Evolutionary conservation across 176 grass and related monocot genomes (phyloP), one percentile per base, ranked within the genome.

Genomic region (Carex scoparia): DNA sequence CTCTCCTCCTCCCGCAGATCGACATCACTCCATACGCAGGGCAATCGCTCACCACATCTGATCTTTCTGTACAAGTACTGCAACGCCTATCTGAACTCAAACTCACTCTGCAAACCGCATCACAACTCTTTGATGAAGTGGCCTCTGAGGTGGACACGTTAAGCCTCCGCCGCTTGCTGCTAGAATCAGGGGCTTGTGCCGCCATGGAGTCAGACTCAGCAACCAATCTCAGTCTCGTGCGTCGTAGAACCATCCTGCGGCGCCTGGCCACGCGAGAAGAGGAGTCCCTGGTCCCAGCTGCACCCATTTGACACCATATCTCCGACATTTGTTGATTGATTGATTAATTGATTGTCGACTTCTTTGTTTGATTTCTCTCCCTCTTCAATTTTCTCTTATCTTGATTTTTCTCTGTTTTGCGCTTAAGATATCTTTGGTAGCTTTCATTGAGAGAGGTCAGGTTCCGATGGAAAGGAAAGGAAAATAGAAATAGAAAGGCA

Each of bases 1-100:
- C 89, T 87, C 88, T 94, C 83, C 95, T 84, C 7, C 91, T 78
- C 1, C 95, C 95, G 79, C 93, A 92, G 18, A 98, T 87, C 11
- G 92, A 90, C n/a, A 58, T 89, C 1, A 90, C 73, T 58, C 95
- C 95, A 68, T 79, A 94, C 72, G 13, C 80, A 1, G 49, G 37
- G 9, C 63, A 28, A 1, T 7, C 2, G 28, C 1, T 65, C 30
- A 28, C 28, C 0, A 2, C 63, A 55, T 77, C 18, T 1, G 40
- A 27, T 12, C 4, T 51, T 35, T 48, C 23, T 15, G 5, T 28
- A 55, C 28, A 51, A 27, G 15, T 8, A 10, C 68, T 33, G 3
- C 11, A 7, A 10, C 10, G 0, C 3, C 19, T 7, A 14, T 9
- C 12, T 30, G 79, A 19, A 73, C 37, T 46, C 65, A 28, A 38